A percentile compares a stretch with the other conserved stretches of the same genome.
Evolutionary conservation across 2,329 filamentous ascomycete genomes (phyloP).

Genomic region (Zasmidium citrigriseum): DNA sequence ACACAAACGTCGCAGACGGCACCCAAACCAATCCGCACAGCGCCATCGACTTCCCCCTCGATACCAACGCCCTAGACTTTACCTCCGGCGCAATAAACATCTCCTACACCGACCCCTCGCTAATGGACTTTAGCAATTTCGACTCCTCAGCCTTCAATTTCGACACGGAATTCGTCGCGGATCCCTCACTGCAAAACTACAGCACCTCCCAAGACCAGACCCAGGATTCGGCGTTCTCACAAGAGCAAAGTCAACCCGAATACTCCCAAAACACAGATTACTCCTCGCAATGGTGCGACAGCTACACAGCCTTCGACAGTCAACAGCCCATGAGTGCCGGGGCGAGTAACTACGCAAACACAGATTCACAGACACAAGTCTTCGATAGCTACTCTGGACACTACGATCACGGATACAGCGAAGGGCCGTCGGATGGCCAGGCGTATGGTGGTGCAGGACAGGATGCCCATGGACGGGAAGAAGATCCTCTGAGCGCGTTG

Average conservation of each 20-base stretch:
- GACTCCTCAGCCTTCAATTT: slow-evolving; percentile 35
- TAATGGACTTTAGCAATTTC: slow-evolving; percentile 27
- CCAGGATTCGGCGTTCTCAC: background rate
- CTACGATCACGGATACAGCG: slow-evolving; percentile 8
- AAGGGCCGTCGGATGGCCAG: slow-evolving; percentile 9
- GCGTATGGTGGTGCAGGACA: slow-evolving; percentile 21
- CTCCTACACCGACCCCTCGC: slow-evolving; percentile 35
- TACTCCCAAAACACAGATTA: slow-evolving; percentile 6
- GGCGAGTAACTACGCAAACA: slow-evolving; percentile 1
- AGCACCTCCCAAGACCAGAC: slow-evolving; percentile 1
- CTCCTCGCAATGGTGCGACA: slow-evolving; percentile 19
- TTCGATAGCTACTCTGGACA: slow-evolving; percentile 1
- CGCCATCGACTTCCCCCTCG: slow-evolving; percentile 17
- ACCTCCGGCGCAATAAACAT: slow-evolving; percentile 42
- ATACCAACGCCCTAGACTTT: slow-evolving; percentile 44
- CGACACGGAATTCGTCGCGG: slow-evolving; percentile 23
- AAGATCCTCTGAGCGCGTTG: slow-evolving; percentile 11
- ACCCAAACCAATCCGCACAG: slow-evolving; percentile 17
- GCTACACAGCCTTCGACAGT: slow-evolving; percentile 16
- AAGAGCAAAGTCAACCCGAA: background rate
- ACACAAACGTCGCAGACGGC: slow-evolving; percentile 17
- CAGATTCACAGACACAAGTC: background rate
- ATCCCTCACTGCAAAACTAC: slow-evolving; percentile 28
- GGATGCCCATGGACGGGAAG: slow-evolving; percentile 10
- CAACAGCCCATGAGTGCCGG: slow-evolving; percentile 11